Evolutionary conservation across 1,139 yeast species (phyloP).

Genomic region (Komagataea norvegica): DNA sequence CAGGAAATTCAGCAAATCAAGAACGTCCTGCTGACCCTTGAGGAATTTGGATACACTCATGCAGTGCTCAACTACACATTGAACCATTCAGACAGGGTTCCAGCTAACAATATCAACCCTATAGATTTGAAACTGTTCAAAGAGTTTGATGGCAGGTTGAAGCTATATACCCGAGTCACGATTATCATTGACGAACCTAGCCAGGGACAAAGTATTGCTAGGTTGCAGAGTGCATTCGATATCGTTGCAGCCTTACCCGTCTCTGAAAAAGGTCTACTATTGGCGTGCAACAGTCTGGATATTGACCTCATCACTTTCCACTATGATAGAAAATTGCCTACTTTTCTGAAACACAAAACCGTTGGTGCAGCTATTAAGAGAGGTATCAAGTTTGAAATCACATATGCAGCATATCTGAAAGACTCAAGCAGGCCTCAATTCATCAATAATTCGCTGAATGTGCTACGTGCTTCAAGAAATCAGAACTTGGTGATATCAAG

Average conservation of each 20-base stretch:
- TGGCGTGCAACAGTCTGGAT: constrained; percentile 67
- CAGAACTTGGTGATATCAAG: constrained; percentile 76
- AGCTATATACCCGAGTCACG: constrained; percentile 69
- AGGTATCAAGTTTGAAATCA: constrained; percentile 79
- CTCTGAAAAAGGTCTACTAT: constrained; percentile 72
- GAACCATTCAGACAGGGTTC: constrained; percentile 53
- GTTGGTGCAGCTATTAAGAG: constrained; percentile 77
- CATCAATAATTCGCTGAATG: constrained; percentile 66
- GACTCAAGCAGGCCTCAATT: constrained; percentile 51
- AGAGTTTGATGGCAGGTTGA: constrained; percentile 39
- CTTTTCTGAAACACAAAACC: constrained; percentile 76
- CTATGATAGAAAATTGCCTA: constrained; percentile 62
- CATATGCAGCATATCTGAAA: constrained; percentile 51
- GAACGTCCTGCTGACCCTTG: constrained; percentile 50
- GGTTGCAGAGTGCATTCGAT: constrained; percentile 63
- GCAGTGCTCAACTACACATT: constrained; percentile 68
- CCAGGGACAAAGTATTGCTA: constrained; percentile 65
- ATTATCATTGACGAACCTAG: constrained; percentile 72
- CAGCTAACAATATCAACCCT: constrained; percentile 38
- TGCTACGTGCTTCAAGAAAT: constrained; percentile 78
- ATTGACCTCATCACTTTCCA: constrained; percentile 77
- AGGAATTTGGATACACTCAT: constrained; percentile 64
- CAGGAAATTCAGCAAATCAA: constrained; percentile 42
- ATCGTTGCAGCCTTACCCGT: constrained; percentile 76
- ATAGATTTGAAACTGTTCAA: constrained; percentile 29